Conservation (phyloP, 305 asterid genomes). For the Solanum aculeatissimum region DNA sequence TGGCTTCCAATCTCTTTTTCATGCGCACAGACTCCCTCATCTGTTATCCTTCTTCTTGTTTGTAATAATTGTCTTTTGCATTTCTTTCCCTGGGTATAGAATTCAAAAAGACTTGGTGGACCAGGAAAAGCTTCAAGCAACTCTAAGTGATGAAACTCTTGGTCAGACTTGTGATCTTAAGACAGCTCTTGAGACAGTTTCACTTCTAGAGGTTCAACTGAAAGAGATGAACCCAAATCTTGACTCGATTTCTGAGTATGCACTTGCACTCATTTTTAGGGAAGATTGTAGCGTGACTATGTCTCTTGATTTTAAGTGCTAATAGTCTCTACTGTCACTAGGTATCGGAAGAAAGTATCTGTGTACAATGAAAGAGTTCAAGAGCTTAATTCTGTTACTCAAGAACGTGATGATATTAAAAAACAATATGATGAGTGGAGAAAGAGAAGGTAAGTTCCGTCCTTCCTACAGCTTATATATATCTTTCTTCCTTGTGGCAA, state of each 20-base stretch:
- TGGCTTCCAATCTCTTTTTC: neutral
- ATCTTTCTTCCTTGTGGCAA: neutral
- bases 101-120: constrained; percentile 90
- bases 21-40: neutral
- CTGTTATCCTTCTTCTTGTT: neutral
- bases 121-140: constrained; percentile 65
- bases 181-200: constrained; percentile 75
- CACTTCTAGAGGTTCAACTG: constrained; percentile 85
- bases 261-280: neutral
- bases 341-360: constrained; percentile 70
- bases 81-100: constrained; percentile 24
- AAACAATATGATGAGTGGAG: constrained; percentile 92
- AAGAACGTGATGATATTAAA: constrained; percentile 76
- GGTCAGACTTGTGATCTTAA: constrained; percentile 47
- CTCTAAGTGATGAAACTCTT: constrained; percentile 54
- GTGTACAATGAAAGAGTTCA: constrained; percentile 75
- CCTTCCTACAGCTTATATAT: neutral
- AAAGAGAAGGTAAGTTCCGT: constrained; percentile 49
- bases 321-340: constrained; percentile 10
- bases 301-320: neutral
- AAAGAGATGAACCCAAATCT: constrained; percentile 96
- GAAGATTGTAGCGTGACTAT: neutral
- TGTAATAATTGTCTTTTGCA: neutral
- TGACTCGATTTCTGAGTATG: constrained; percentile 91
- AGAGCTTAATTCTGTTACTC: constrained; percentile 75